These are phyloP conservation scores for Aspergillus chevalieri DNA, from an alignment of 2,329 filamentous ascomycete species.

Conservation along the genomic window DNA sequence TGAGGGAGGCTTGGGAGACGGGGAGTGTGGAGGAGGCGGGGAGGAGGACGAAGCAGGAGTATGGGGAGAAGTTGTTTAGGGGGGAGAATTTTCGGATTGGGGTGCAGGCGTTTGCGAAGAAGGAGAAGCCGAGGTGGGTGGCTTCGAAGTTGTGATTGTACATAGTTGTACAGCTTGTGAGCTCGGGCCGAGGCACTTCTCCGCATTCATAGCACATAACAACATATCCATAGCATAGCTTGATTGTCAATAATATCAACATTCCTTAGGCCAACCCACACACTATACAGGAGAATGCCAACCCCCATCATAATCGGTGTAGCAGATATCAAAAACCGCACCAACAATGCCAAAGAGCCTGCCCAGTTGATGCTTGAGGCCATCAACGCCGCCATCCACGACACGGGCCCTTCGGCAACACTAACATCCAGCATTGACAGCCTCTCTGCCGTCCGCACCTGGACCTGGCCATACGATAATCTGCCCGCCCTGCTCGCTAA, in stretches of 20 bases:
- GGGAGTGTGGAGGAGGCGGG: constrained; percentile 57
- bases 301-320: constrained; percentile 57
- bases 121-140: constrained; percentile 79
- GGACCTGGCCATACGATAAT: constrained; percentile 52
- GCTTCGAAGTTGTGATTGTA: constrained; percentile 11
- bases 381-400: constrained; percentile 47
- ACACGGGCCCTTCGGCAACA: constrained; percentile 36
- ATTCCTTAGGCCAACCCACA: neutral
- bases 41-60: constrained; percentile 80
- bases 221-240: neutral
- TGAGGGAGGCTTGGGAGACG: constrained; percentile 65
- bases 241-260: too few species aligned
- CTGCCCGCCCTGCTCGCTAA: constrained; percentile 50
- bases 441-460: constrained; percentile 55
- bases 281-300: constrained; percentile 5
- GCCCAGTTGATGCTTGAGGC: constrained; percentile 54
- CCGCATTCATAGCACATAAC: neutral
- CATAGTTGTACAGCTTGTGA: neutral
- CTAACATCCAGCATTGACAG: constrained; percentile 50
- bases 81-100: constrained; percentile 91
- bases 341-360: constrained; percentile 54
- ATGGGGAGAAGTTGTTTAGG: constrained; percentile 75
- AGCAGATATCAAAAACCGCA: constrained; percentile 56
- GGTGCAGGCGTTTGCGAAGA: constrained; percentile 56
- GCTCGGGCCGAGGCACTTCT: neutral